Evolutionary conservation across 495 filamentous ascomycete genomes (phyloP).

Genomic region (Lasiosphaeria miniovina): DNA sequence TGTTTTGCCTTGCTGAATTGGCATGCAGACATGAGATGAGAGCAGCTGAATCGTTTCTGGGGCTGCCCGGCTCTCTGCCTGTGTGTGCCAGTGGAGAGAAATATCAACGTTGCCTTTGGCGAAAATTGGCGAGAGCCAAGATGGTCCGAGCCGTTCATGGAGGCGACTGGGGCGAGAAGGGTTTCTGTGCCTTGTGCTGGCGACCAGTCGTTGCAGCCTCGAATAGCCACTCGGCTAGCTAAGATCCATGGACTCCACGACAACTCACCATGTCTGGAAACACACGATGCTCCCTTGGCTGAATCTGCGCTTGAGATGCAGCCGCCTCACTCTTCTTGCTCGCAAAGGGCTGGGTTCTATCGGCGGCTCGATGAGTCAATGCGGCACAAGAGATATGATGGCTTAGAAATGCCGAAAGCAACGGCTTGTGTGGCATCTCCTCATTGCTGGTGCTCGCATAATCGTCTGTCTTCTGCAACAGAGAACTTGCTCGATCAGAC

Average conservation of each 20-base stretch:
- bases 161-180: neutral
- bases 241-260: neutral
- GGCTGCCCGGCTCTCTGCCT: neutral
- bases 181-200: neutral
- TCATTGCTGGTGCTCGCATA: conserved; percentile 20
- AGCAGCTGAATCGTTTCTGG: neutral
- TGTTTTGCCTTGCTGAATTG: neutral
- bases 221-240: neutral
- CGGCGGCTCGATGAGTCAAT: neutral
- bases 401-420: conserved; percentile 2
- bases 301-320: conserved; percentile 18
- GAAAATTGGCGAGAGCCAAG: neutral
- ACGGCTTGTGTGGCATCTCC: conserved; percentile 19
- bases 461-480: conserved; percentile 1
- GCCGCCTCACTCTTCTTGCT: conserved; percentile 15
- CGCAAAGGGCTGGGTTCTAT: neutral
- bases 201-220: neutral
- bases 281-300: conserved; percentile 10
- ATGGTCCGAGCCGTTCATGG: neutral
- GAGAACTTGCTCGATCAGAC: neutral
- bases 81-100: neutral
- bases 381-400: neutral
- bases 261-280: conserved; percentile 9
- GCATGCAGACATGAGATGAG: neutral
- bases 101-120: no score